These are phyloP conservation scores for Schizochytrium sp. DNA, from an alignment of 108 stramenopile genomes.

Conservation along the genomic window DNA sequence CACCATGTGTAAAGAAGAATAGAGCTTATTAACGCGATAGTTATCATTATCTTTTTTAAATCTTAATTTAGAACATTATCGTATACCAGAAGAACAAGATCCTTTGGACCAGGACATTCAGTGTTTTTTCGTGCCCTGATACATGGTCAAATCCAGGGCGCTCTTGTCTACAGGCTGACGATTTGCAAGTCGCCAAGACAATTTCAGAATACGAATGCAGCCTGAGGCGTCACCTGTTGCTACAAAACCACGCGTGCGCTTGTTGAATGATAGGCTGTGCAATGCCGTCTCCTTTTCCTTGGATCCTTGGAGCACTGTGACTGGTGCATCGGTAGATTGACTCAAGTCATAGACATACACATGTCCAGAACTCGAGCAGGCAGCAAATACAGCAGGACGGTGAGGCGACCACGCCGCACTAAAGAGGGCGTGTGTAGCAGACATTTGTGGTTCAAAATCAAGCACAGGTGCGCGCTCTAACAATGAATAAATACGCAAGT, in stretches of 20 bases:
- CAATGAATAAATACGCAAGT: neutral
- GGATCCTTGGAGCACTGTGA: neutral
- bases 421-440: conserved; percentile 7
- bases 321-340: neutral
- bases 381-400: conserved; percentile 38
- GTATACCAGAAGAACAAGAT: neutral
- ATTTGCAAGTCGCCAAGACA: conserved; percentile 17
- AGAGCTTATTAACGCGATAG: too few species aligned
- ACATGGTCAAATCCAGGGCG: conserved; percentile 16
- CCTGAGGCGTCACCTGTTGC: conserved; percentile 45
- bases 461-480: neutral
- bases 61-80: neutral
- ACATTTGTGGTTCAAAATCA: neutral
- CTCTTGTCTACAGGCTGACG: conserved; percentile 1
- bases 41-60: neutral
- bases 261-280: conserved; percentile 19
- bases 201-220: neutral
- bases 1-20: too few species aligned
- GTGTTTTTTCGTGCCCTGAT: neutral
- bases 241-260: conserved; percentile 13
- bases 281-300: neutral
- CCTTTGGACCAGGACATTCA: too few species aligned
- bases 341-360: neutral
- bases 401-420: conserved; percentile 28
- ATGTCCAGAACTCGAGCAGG: neutral